Percentiles rank a stretch among this genome's conserved stretches.
phyloP scores from a whole-genome alignment of 257 asterid genomes.

The Fraxinus americana region DNA sequence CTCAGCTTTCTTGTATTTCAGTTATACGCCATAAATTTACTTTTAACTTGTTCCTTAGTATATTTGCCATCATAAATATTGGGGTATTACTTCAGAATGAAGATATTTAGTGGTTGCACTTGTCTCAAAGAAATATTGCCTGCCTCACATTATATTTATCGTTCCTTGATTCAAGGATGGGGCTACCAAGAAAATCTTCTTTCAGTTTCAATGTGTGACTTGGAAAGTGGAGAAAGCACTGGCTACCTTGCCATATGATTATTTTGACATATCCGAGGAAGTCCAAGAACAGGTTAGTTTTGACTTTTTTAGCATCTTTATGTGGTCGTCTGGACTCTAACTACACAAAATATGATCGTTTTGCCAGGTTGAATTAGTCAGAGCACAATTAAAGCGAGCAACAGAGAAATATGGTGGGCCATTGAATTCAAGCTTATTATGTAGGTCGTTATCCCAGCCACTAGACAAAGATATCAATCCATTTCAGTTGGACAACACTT shows the following conservation, averaged over 20 bases:
- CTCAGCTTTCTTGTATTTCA: background rate
- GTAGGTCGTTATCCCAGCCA: conserved; percentile 67
- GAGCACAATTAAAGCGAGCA: conserved; percentile 86
- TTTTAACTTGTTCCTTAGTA: background rate
- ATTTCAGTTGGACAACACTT: conserved; percentile 45
- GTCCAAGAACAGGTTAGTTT: conserved; percentile 83
- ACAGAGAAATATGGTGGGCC: conserved; percentile 81
- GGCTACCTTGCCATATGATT: conserved; percentile 57
- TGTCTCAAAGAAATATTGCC: background rate
- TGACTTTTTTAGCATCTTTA: conserved; percentile 19
- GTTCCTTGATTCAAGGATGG: conserved; percentile 60
- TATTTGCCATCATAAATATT: background rate
- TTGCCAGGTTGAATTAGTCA: conserved; percentile 65
- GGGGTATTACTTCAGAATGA: background rate
- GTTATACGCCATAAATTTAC: too few relatives aligned
- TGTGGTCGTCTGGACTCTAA: background rate
- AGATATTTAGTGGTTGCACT: background rate
- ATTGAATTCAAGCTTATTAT: conserved; percentile 54
- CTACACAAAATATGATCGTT: conserved; percentile 27
- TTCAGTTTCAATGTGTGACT: conserved; percentile 88
- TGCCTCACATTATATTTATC: conserved; percentile 30
- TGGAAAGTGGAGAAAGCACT: conserved; percentile 85
- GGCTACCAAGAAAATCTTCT: conserved; percentile 53
- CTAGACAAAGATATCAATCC: conserved; percentile 67
- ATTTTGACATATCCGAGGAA: conserved; percentile 88